phyloP scores from a whole-genome alignment of 108 stramenopile genomes.

The Nannochloropsis salina region DNA sequence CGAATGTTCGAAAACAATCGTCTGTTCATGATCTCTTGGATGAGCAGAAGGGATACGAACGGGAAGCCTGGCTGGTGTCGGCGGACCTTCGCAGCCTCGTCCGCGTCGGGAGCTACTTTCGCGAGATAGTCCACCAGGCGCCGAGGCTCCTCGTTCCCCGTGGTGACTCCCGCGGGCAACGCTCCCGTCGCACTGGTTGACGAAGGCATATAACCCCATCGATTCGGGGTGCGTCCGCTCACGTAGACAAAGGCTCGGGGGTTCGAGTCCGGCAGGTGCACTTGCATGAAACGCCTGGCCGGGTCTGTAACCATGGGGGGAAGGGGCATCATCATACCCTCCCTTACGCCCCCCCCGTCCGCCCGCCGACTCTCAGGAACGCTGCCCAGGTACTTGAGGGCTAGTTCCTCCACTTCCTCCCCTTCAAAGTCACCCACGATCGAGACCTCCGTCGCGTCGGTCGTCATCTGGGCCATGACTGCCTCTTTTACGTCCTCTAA shows the following conservation, averaged over 20 bases:
- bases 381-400: conserved; percentile 86
- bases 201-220: conserved; percentile 71
- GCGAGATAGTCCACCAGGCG: conserved; percentile 29
- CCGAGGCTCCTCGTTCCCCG: conserved; percentile 58
- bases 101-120: conserved; percentile 15
- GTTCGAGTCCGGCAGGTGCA: conserved; percentile 86
- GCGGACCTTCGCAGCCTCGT: neutral
- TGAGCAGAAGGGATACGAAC: neutral
- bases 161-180: conserved; percentile 32
- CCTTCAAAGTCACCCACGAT: conserved; percentile 91
- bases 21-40: conserved; percentile 79
- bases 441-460: conserved; percentile 78
- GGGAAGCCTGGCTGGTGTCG: neutral
- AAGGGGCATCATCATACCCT: conserved; percentile 16
- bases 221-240: conserved; percentile 82
- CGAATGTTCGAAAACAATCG: conserved; percentile 85
- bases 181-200: conserved; percentile 42
- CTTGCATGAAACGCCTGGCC: conserved; percentile 60
- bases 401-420: conserved; percentile 76
- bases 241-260: conserved; percentile 92
- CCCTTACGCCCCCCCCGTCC: neutral
- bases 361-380: conserved; percentile 60
- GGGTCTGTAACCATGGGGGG: neutral
- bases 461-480: conserved; percentile 79
- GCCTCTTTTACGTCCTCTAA: conserved; percentile 76